These are phyloP conservation scores for Solanum lignicaule DNA, from an alignment of 257 asterid genomes.

Conservation along the genomic window DNA sequence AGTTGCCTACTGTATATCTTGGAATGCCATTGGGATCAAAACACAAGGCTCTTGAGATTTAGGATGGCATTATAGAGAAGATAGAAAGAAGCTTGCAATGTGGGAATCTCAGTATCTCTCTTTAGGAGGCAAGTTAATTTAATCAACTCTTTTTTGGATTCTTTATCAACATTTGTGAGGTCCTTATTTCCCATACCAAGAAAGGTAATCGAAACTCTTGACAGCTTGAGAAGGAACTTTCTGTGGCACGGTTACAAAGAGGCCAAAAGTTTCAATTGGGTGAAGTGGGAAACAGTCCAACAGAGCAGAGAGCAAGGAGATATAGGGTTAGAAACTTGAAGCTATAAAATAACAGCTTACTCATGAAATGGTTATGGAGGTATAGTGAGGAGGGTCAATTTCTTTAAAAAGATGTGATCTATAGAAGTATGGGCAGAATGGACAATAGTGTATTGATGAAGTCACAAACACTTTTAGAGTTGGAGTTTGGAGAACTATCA, in stretches of 20 bases:
- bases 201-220: not conserved
- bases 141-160: not conserved
- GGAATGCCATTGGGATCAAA: not conserved
- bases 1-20: not conserved
- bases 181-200: not conserved
- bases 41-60: not conserved
- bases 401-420: not conserved
- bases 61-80: not conserved
- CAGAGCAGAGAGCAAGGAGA: not conserved
- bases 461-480: not conserved
- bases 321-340: not conserved
- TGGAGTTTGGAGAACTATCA: not conserved
- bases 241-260: not conserved
- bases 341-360: not conserved
- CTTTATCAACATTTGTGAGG: not conserved
- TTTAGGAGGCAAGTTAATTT: not conserved
- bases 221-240: not conserved
- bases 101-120: not conserved
- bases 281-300: not conserved
- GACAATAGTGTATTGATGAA: not conserved
- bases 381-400: not conserved
- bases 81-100: not conserved
- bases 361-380: not conserved
- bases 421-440: not conserved
- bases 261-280: not conserved